A percentile compares a stretch with the other conserved stretches of the same genome.
phyloP scores from a whole-genome alignment of 2,329 filamentous ascomycete species.

The Fusarium phyllophilum region DNA sequence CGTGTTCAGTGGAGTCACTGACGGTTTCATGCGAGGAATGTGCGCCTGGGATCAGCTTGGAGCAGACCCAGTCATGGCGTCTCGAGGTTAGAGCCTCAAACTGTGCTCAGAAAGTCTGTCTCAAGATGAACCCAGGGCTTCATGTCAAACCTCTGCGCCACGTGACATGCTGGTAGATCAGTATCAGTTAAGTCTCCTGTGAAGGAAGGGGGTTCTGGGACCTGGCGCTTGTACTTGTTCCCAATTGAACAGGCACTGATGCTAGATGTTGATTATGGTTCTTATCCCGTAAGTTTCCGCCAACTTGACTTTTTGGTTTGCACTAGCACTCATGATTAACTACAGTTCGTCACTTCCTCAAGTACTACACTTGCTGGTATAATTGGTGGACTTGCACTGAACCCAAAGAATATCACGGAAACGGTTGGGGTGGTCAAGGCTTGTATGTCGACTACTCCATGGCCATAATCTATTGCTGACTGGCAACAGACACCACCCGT shows the following conservation, averaged over 20 bases:
- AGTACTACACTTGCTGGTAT: background rate
- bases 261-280: background rate
- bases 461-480: background rate
- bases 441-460: background rate
- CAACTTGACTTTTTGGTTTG: background rate
- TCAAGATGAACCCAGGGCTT: background rate
- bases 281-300: background rate
- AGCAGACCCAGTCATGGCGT: background rate
- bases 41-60: background rate
- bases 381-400: background rate
- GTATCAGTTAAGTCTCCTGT: background rate
- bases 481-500: background rate
- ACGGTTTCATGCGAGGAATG: background rate
- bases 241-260: background rate
- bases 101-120: background rate
- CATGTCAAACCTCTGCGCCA: background rate
- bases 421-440: background rate
- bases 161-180: background rate
- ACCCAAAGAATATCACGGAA: background rate
- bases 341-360: background rate
- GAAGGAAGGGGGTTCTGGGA: background rate
- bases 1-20: background rate
- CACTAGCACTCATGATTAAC: background rate
- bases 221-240: background rate
- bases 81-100: background rate